These are phyloP conservation scores for Paulownia fortunei DNA, from an alignment of 257 asterid genomes.

Conservation along the genomic window DNA sequence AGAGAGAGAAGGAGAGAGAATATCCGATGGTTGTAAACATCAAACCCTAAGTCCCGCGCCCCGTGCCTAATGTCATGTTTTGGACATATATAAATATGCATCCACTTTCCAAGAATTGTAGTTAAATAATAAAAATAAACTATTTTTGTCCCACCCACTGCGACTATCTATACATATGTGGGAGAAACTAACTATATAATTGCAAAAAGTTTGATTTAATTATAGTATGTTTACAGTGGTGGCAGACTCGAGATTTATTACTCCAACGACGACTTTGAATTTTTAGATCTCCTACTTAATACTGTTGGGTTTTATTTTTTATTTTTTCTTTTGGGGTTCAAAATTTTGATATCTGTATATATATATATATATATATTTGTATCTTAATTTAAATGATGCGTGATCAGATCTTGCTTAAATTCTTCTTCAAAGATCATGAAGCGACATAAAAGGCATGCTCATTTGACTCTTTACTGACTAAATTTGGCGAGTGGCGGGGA, in stretches of 20 bases:
- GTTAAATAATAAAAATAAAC: slow-evolving; percentile 4
- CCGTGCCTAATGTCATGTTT: slow-evolving; percentile 72
- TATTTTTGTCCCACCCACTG: slow-evolving; percentile 39
- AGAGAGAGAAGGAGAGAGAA: slow-evolving; percentile 20
- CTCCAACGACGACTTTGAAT: slow-evolving; percentile 40
- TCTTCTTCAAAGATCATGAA: slow-evolving; percentile 32
- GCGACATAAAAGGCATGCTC: slow-evolving; percentile 34
- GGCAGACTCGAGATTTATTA: slow-evolving; percentile 49
- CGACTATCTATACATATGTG: slow-evolving; percentile 12
- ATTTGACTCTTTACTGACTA: slow-evolving; percentile 36
- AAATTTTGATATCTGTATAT: background rate
- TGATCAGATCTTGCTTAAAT: slow-evolving; percentile 32
- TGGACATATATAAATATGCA: slow-evolving; percentile 6
- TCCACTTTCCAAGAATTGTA: slow-evolving; percentile 41
- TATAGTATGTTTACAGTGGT: slow-evolving; percentile 31
- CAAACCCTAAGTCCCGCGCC: slow-evolving; percentile 84
- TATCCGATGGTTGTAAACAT: slow-evolving; percentile 33
- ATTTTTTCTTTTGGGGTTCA: background rate
- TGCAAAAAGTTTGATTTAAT: slow-evolving; percentile 30
- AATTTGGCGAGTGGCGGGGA: background rate
- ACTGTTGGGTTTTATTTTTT: background rate
- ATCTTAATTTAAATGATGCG: background rate
- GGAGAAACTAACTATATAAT: slow-evolving; percentile 22
- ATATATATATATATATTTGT: background rate
- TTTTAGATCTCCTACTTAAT: slow-evolving; percentile 11